Base-by-base conservation (phyloP, 2,329 filamentous ascomycete genomes). In the Didymella exigua region DNA sequence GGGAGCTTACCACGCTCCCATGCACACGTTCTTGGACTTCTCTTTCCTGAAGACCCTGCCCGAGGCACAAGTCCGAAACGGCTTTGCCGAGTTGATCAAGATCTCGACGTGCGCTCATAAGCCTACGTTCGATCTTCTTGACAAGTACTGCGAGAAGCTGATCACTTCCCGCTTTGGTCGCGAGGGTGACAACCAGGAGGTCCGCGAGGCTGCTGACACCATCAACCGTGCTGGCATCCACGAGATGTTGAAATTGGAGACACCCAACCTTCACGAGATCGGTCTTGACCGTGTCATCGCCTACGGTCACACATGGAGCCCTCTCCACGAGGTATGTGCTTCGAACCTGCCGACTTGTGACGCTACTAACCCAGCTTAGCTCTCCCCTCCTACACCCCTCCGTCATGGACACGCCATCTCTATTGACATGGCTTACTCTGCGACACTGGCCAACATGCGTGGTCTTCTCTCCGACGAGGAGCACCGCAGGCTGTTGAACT, bases 401-500 rank as follows among this genome's bases (percentile, higher is more conserved):
- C 84, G 87, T 36, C 88, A 90, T 69, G 88, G 88, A 3, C 88
- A 90, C 67, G 88, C 88, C 61, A 90, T 90, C 62, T 88, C 85
- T 2, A 88, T 90, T 58, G 88, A 90, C 70, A 90, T 90, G 88
- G 88, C 87, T 0, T 90, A 87, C 75, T 88, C 86, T 0, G 87
- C 87, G 0, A 90, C 88, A 0, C 79, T 90, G 4, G 86, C 87
- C 16, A 82, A 86, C 67, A 73, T 79, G 55, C 82, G 85, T n/a
- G 84, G 85, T 4, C 76, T 89, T 0, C 78, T 90, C 9, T 81
- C 78, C 19, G 77, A 84, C 38, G 78, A 77, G 1, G 86, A 90
- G 60, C 86, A 89, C 68, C 78, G 75, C 23, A 81, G 86, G 16
- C 74, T 90, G 1, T 76, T 90, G n/a, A 82, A 80, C 49, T 79